A percentile compares a stretch with the other conserved stretches of the same genome.
phyloP scores from a whole-genome alignment of 164 flowering plant genomes.

The Vitis rotundifolia region DNA sequence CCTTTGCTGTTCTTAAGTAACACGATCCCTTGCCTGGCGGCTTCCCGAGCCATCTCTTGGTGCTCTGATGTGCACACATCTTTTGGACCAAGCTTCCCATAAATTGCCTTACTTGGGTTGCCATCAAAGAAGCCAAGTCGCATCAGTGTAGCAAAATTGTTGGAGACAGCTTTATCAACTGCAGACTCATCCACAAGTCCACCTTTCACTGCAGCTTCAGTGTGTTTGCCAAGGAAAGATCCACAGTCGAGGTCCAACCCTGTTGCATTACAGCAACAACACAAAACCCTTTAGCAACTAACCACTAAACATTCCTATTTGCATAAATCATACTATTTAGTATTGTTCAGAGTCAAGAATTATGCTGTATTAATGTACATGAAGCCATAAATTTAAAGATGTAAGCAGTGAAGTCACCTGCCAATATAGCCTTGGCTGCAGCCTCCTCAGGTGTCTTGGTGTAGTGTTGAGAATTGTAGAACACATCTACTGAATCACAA shows the following conservation, averaged over 20 bases:
- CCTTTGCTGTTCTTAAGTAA: constrained; percentile 65
- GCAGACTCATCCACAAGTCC: constrained; percentile 56
- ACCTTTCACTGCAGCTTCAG: constrained; percentile 60
- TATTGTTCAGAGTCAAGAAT: no score
- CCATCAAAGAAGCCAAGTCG: constrained; percentile 94
- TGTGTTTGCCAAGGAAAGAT: constrained; percentile 53
- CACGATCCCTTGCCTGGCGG: constrained; percentile 97
- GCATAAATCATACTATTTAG: no score
- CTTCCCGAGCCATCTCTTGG: constrained; percentile 76
- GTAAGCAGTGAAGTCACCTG: constrained; percentile 61
- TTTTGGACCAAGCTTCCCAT: constrained; percentile 72
- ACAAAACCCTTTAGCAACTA: neutral
- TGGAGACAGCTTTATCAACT: constrained; percentile 59
- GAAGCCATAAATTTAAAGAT: no score
- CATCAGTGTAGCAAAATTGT: constrained; percentile 70
- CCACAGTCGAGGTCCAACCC: constrained; percentile 91
- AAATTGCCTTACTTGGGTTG: constrained; percentile 56
- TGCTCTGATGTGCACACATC: constrained; percentile 70
- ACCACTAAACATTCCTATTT: no score
- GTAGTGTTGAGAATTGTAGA: constrained; percentile 53
- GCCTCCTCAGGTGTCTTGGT: constrained; percentile 75
- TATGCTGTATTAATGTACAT: no score
- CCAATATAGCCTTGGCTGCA: constrained; percentile 62
- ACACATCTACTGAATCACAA: constrained; percentile 71
- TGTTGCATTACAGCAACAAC: constrained; percentile 17